A percentile compares a stretch with the other conserved stretches of the same genome.
phyloP scores from a whole-genome alignment of 768 basidiomycete genomes.

The Leucocoprinus sp. region DNA sequence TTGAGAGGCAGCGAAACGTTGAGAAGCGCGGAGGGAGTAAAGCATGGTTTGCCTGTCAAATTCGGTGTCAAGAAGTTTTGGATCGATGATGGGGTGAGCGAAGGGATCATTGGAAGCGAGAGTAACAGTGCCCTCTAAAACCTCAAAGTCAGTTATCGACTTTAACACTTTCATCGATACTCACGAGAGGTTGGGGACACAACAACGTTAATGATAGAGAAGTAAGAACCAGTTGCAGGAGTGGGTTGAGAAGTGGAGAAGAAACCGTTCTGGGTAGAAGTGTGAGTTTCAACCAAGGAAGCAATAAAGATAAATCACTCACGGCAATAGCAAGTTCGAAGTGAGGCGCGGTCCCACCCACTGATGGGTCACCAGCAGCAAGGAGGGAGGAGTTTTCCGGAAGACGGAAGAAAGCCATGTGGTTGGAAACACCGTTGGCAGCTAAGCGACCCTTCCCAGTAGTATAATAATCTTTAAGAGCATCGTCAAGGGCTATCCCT shows the following conservation, averaged over 20 bases:
- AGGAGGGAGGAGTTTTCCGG: slow-evolving; percentile 20
- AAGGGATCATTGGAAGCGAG: slow-evolving; percentile 18
- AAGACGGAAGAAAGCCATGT: slow-evolving; percentile 25
- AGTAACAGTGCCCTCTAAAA: slow-evolving; percentile 15
- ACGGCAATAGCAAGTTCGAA: slow-evolving; percentile 24
- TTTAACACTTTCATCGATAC: not conserved
- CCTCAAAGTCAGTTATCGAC: not conserved
- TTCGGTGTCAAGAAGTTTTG: slow-evolving; percentile 28
- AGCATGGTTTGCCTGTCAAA: slow-evolving; percentile 21
- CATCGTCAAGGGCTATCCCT: slow-evolving; percentile 10
- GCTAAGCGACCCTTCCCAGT: slow-evolving; percentile 21
- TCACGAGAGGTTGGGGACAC: slow-evolving; percentile 29
- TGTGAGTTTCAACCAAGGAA: not conserved
- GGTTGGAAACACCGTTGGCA: slow-evolving; percentile 20
- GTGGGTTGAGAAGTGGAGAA: slow-evolving; percentile 19
- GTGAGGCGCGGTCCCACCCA: slow-evolving; percentile 24
- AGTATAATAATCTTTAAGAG: slow-evolving; percentile 20
- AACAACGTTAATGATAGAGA: slow-evolving; percentile 20
- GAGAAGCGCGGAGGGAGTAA: slow-evolving; percentile 14
- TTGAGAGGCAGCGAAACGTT: slow-evolving; percentile 17
- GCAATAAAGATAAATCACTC: slow-evolving; percentile 10
- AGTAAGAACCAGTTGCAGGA: slow-evolving; percentile 22
- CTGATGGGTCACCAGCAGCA: slow-evolving; percentile 21
- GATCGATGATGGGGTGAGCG: slow-evolving; percentile 21
- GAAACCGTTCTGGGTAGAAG: slow-evolving; percentile 10